Evolutionary conservation across 2,329 filamentous ascomycete species (phyloP).

Genomic region (Chaetomium sp.): DNA sequence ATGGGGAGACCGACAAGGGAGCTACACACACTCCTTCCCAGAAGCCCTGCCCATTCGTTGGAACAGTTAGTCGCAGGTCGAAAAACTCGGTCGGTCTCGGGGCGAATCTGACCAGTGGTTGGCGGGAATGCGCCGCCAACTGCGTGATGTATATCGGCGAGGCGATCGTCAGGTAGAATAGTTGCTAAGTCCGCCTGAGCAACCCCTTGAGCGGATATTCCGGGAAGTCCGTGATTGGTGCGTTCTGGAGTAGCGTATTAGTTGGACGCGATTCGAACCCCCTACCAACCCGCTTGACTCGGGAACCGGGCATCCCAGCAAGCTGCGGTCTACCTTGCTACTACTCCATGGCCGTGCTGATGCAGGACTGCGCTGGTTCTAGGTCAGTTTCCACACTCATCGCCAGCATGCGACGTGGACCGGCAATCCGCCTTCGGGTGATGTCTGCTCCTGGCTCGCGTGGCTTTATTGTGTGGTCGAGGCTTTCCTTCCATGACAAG

Average conservation of each 20-base stretch:
- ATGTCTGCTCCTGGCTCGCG: neutral
- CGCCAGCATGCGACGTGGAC: neutral
- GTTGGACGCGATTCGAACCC: no score
- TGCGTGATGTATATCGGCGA: slow-evolving; percentile 18
- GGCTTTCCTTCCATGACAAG: no score
- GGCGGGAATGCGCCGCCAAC: slow-evolving; percentile 14
- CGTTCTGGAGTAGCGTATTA: no score
- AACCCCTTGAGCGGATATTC: slow-evolving; percentile 15
- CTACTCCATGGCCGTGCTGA: neutral
- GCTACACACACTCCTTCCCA: slow-evolving; percentile 13
- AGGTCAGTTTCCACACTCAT: neutral
- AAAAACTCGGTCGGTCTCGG: slow-evolving; percentile 5
- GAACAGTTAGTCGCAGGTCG: slow-evolving; percentile 11
- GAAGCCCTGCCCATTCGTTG: slow-evolving; percentile 12
- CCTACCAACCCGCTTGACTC: no score
- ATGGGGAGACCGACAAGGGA: slow-evolving; percentile 16
- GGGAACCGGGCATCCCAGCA: no score
- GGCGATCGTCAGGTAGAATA: slow-evolving; percentile 19
- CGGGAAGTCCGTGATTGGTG: no score
- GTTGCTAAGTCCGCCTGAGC: slow-evolving; percentile 19
- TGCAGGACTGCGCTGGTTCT: no score
- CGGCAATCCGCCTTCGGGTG: neutral
- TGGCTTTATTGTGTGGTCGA: no score
- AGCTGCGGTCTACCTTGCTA: slow-evolving; percentile 13
- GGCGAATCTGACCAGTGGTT: slow-evolving; percentile 17